phyloP scores from a whole-genome alignment of 2,329 filamentous ascomycete genomes.

The Fusarium phyllophilum region DNA sequence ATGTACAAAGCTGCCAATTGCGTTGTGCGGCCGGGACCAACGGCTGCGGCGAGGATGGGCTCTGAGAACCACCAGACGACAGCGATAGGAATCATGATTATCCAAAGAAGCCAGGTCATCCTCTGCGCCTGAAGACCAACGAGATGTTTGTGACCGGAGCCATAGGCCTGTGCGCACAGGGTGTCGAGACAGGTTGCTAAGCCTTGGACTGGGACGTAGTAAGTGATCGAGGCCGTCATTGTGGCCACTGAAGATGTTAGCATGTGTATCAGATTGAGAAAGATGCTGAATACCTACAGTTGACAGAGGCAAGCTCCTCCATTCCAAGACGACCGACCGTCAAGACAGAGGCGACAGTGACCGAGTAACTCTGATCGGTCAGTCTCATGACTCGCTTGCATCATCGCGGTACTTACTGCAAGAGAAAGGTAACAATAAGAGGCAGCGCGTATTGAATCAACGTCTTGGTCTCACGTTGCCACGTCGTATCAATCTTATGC shows the following conservation, averaged over 20 bases:
- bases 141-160: conserved; percentile 84
- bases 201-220: conserved; percentile 79
- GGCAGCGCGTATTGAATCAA: conserved; percentile 75
- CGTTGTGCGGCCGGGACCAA: conserved; percentile 64
- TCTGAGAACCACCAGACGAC: conserved; percentile 75
- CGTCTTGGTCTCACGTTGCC: conserved; percentile 86
- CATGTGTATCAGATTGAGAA: not conserved
- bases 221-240: conserved; percentile 82
- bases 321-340: conserved; percentile 78
- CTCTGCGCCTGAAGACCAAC: conserved; percentile 84
- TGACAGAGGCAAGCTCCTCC: conserved; percentile 56
- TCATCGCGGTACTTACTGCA: conserved; percentile 57
- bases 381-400: not conserved
- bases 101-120: conserved; percentile 79
- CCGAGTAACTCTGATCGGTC: conserved; percentile 63
- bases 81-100: conserved; percentile 75
- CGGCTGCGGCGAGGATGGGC: conserved; percentile 61
- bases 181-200: conserved; percentile 89
- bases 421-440: conserved; percentile 73
- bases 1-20: conserved; percentile 76
- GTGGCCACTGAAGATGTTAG: conserved; percentile 52
- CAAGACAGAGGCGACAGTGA: conserved; percentile 80
- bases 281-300: conserved; percentile 35
- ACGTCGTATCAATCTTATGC: conserved; percentile 85
- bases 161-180: conserved; percentile 90